These are phyloP conservation scores for Coemansia sp. DNA, from an alignment of 192 early-diverging fungal genomes.

Conservation along the genomic window DNA sequence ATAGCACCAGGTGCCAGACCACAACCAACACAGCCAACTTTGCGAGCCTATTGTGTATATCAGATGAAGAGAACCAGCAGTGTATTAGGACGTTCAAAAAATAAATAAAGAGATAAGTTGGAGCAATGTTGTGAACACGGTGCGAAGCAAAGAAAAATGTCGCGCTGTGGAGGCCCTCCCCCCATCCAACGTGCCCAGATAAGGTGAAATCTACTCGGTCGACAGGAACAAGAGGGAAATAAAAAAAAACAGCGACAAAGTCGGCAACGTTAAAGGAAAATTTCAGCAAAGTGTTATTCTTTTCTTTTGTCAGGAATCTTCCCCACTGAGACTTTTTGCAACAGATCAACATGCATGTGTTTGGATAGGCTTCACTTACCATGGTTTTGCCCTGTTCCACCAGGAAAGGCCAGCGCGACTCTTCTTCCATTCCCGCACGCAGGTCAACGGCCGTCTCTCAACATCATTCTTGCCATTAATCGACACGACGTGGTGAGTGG, in stretches of 20 bases:
- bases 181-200: not conserved
- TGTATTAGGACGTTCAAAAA: not conserved
- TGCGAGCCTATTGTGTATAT: constrained; percentile 14
- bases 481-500: constrained; percentile 41
- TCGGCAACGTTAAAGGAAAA: not conserved
- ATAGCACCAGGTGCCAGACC: constrained; percentile 26
- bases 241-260: not conserved
- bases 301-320: too few species aligned
- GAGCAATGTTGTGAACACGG: not conserved
- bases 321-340: not conserved
- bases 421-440: constrained; percentile 45
- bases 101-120: not conserved
- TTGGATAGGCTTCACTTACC: constrained; percentile 27
- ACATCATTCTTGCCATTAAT: constrained; percentile 19
- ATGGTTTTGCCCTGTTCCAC: constrained; percentile 46
- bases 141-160: not conserved
- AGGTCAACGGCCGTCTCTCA: constrained; percentile 43
- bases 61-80: not conserved
- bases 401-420: constrained; percentile 41
- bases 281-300: constrained; percentile 1
- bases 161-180: not conserved
- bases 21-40: constrained; percentile 15
- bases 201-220: constrained; percentile 8
- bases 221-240: constrained; percentile 5
- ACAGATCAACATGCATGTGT: not conserved